Percentiles rank a stretch among this genome's conserved stretches.
These are phyloP conservation scores for Ostreobium quekettii DNA, from an alignment of 139 green algal species.

Conservation along the genomic window DNA sequence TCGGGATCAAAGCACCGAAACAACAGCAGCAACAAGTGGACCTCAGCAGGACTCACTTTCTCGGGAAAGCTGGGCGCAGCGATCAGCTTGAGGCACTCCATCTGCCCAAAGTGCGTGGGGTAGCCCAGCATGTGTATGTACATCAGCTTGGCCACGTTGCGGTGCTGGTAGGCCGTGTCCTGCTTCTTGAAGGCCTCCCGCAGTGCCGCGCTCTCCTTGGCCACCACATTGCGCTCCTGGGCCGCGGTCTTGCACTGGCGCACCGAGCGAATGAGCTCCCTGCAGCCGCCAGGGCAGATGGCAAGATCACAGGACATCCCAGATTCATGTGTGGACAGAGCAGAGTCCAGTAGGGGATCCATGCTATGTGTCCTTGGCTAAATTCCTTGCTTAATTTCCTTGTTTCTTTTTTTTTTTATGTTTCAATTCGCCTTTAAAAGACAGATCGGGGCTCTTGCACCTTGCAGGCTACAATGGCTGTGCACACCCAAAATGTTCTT, in stretches of 20 bases:
- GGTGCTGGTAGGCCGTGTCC: constrained; percentile 54
- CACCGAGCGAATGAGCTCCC: constrained; percentile 83
- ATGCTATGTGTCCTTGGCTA: no score
- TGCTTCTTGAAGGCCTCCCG: constrained; percentile 78
- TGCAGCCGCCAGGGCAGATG: no score
- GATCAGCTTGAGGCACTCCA: constrained; percentile 98
- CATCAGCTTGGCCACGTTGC: constrained; percentile 99
- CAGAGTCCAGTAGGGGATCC: no score
- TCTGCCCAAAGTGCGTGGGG: constrained; percentile 98
- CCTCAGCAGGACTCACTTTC: constrained; percentile 55
- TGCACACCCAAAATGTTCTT: no score
- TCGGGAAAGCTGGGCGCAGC: constrained; percentile 70
- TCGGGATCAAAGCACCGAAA: not conserved
- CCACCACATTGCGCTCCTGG: constrained; percentile 90
- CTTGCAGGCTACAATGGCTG: no score
- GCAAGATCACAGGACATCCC: no score
- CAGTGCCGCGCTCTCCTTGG: constrained; percentile 89
- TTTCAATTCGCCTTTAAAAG: no score
- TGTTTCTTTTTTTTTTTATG: no score
- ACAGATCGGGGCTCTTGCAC: no score
- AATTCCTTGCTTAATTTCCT: no score
- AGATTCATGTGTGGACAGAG: no score
- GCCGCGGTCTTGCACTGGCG: constrained; percentile 87
- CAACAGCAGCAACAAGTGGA: constrained; percentile 10
- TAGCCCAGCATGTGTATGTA: constrained; percentile 99